Evolutionary conservation across 371 early-diverging fungal species (phyloP), one percentile per base, ranked within the genome.

Genomic region (Dentiscutata heterogama): DNA sequence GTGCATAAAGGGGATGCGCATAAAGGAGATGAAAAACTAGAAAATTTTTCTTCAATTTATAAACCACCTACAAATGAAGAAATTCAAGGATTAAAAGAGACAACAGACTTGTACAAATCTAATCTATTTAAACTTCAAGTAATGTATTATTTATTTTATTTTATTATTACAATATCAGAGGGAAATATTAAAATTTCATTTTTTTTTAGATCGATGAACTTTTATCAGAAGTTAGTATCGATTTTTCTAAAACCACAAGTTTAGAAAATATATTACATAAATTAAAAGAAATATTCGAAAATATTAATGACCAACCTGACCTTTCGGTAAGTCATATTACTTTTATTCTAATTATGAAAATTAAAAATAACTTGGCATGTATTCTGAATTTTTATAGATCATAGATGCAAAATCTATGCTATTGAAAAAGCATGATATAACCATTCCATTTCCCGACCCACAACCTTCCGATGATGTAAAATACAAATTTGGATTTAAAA

Each of bases 91-190:
- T 86, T 97, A 71, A 94, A 93, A 84, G 94, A 96, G 70, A 94
- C 95, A 0, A 89, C 93, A 3, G 94, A 95, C 73, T 87, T 97
- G 64, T 96, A 93, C 88, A 96, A 96, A 80, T 95, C 96, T 31
- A 97, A 97, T 85, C 90, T 98, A 65, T 97, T 97, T 88, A 95
- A 94, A 85, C 87, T 97, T 67, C 96, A 97, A 91, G 90, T 89
- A 84, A 64, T 20, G 3, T 39, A 50, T 25, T 46, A 50, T 50
- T 50, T 71, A 31, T 10, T 35, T 68, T 39, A 68, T 42, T 39
- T 68, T 35, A 67, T 16, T 18, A 0, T 67, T 35, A 67, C n/a
- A n/a, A n/a, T n/a, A n/a, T n/a, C n/a, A n/a, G n/a, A n/a, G n/a
- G n/a, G n/a, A n/a, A n/a, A n/a, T n/a, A n/a, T n/a, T n/a, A n/a